Evolutionary conservation across 805 yeast genomes (phyloP).

Genomic region (Myxozyma lipomycoides): DNA sequence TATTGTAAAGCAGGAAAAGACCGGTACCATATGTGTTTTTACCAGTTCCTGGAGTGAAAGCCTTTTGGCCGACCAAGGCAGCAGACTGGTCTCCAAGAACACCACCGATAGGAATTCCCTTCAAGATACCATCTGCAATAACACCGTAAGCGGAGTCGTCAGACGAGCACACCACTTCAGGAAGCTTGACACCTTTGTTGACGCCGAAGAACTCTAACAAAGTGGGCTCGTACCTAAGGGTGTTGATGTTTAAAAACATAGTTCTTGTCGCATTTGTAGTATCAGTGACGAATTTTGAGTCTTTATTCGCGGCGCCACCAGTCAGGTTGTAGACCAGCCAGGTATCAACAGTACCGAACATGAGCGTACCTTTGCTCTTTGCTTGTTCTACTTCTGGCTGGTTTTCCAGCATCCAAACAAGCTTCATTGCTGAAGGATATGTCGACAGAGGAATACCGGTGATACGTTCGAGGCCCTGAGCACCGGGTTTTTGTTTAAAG

Average conservation of each 20-base stretch:
- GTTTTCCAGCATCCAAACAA: slow-evolving; percentile 85
- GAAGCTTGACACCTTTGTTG: slow-evolving; percentile 60
- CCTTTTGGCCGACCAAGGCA: slow-evolving; percentile 88
- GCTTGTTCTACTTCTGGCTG: slow-evolving; percentile 60
- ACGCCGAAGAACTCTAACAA: slow-evolving; percentile 76
- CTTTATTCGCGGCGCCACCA: slow-evolving; percentile 52
- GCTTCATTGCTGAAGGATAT: slow-evolving; percentile 85
- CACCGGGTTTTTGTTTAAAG: slow-evolving; percentile 51
- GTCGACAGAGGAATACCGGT: slow-evolving; percentile 89
- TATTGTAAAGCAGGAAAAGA: slow-evolving; percentile 82
- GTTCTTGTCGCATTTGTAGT: slow-evolving; percentile 91
- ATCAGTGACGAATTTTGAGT: slow-evolving; percentile 57
- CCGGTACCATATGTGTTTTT: slow-evolving; percentile 98
- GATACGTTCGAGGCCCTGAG: slow-evolving; percentile 55
- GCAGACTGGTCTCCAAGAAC: slow-evolving; percentile 94
- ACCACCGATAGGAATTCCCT: slow-evolving; percentile 74
- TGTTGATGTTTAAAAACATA: slow-evolving; percentile 77
- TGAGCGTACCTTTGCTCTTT: slow-evolving; percentile 71
- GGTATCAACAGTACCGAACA: slow-evolving; percentile 92
- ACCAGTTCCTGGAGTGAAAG: slow-evolving; percentile 77
- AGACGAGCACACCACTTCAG: slow-evolving; percentile 74
- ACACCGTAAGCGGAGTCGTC: slow-evolving; percentile 62
- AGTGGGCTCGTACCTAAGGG: slow-evolving; percentile 68
- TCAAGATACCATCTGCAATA: slow-evolving; percentile 49
- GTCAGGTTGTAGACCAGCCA: slow-evolving; percentile 89